Conservation (phyloP, 2,329 filamentous ascomycete species). For the Beauveria sp. region DNA sequence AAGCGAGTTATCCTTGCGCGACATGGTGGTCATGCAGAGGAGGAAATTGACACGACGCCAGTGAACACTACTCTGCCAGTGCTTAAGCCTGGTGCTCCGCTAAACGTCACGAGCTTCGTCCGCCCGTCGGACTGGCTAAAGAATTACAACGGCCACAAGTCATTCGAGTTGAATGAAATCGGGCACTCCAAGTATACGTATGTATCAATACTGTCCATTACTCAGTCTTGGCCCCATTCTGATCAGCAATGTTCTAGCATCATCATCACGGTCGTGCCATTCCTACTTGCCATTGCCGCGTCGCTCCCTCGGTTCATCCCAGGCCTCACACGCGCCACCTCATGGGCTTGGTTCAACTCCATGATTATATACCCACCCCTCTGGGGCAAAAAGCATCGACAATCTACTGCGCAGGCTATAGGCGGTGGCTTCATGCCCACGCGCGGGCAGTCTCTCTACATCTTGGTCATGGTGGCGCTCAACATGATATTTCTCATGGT, state of each 20-base stretch:
- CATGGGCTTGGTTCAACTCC: slow-evolving; percentile 23
- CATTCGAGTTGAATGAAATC: slow-evolving; percentile 40
- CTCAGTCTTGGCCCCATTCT: not conserved
- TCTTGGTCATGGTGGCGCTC: slow-evolving; percentile 25
- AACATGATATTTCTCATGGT: slow-evolving; percentile 27
- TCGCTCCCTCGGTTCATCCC: slow-evolving; percentile 30
- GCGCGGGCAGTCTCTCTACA: slow-evolving; percentile 28
- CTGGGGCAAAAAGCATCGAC: slow-evolving; percentile 25
- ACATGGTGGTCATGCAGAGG: slow-evolving; percentile 12
- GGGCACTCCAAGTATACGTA: slow-evolving; percentile 20
- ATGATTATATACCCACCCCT: slow-evolving; percentile 24
- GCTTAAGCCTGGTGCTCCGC: slow-evolving; percentile 17
- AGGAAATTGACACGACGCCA: slow-evolving; percentile 7
- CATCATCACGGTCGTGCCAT: slow-evolving; percentile 21
- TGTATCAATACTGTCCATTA: not conserved
- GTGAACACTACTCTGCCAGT: slow-evolving; percentile 18
- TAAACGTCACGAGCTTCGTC: slow-evolving; percentile 28
- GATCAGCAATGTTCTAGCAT: slow-evolving; percentile 3
- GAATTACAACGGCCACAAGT: slow-evolving; percentile 44
- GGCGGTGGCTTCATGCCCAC: slow-evolving; percentile 24
- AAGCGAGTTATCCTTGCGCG: slow-evolving; percentile 5
- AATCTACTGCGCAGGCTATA: slow-evolving; percentile 19
- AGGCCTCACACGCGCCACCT: slow-evolving; percentile 17
- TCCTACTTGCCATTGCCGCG: slow-evolving; percentile 23
- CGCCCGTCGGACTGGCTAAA: slow-evolving; percentile 21